Conservation (phyloP, 2,329 filamentous ascomycete species). For the Aspergillus hiratsukae region DNA sequence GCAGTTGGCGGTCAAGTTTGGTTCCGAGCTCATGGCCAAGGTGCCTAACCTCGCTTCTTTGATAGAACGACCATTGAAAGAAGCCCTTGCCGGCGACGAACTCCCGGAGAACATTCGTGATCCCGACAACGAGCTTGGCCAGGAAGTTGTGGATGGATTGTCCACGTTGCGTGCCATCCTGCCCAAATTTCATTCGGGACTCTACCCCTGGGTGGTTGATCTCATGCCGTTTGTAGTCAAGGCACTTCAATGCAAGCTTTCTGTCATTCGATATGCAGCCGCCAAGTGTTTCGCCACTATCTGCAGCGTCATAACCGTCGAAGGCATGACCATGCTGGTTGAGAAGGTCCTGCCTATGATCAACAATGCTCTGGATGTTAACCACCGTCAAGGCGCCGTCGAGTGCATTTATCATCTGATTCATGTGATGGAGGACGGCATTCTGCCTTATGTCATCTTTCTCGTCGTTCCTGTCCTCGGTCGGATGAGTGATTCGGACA, state of each 20-base stretch:
- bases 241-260: constrained; percentile 80
- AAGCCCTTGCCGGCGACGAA: constrained; percentile 63
- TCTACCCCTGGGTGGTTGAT: constrained; percentile 76
- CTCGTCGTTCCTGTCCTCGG: constrained; percentile 94
- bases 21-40: constrained; percentile 68
- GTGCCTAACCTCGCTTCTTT: constrained; percentile 76
- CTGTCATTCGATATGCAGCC: constrained; percentile 92
- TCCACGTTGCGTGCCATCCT: constrained; percentile 87
- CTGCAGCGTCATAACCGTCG: constrained; percentile 91
- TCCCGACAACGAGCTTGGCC: constrained; percentile 70
- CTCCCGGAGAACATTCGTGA: constrained; percentile 70
- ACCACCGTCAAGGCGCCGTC: constrained; percentile 86
- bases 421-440: constrained; percentile 94
- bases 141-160: constrained; percentile 89
- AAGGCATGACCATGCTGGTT: constrained; percentile 93
- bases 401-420: constrained; percentile 97
- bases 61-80: constrained; percentile 74
- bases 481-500: constrained; percentile 97
- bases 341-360: constrained; percentile 90
- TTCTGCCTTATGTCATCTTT: constrained; percentile 97
- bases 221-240: constrained; percentile 82
- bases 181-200: constrained; percentile 74
- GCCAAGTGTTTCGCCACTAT: constrained; percentile 97
- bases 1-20: constrained; percentile 76
- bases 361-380: constrained; percentile 81